These are phyloP conservation scores for Ramularia endophylla DNA, from an alignment of 2,329 filamentous ascomycete genomes.

Conservation along the genomic window DNA sequence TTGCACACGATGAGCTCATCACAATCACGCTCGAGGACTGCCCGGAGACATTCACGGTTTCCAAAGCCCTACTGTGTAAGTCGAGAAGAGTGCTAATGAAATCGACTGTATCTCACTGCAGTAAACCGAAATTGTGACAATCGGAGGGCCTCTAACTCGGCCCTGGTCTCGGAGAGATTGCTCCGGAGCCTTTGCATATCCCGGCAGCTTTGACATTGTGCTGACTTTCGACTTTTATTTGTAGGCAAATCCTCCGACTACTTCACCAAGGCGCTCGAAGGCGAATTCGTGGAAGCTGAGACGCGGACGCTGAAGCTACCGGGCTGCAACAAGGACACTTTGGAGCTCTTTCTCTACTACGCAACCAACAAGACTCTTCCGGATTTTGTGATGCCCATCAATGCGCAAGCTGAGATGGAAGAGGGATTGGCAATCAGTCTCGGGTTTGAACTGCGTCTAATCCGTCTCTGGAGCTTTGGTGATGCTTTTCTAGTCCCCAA, in stretches of 20 bases:
- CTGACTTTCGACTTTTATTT: too few species aligned
- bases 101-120: too few species aligned
- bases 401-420: not conserved
- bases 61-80: conserved; percentile 2
- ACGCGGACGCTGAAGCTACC: conserved; percentile 1
- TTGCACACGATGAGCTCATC: not conserved
- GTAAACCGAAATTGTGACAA: too few species aligned
- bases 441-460: not conserved
- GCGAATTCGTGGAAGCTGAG: conserved; percentile 3
- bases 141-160: too few species aligned
- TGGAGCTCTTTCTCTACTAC: conserved; percentile 4
- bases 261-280: conserved; percentile 3
- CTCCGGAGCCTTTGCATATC: too few species aligned
- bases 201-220: too few species aligned
- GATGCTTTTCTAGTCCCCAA: not conserved
- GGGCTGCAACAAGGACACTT: not conserved
- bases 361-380: not conserved
- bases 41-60: conserved; percentile 2
- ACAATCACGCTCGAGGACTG: conserved; percentile 7
- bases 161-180: too few species aligned
- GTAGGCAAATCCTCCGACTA: conserved; percentile 5
- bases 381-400: not conserved
- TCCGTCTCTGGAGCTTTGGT: conserved; percentile 2
- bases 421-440: not conserved
- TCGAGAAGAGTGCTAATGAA: too few species aligned